Conservation (phyloP, 148 eudicot species). For the Rhododendron mucronatum region DNA sequence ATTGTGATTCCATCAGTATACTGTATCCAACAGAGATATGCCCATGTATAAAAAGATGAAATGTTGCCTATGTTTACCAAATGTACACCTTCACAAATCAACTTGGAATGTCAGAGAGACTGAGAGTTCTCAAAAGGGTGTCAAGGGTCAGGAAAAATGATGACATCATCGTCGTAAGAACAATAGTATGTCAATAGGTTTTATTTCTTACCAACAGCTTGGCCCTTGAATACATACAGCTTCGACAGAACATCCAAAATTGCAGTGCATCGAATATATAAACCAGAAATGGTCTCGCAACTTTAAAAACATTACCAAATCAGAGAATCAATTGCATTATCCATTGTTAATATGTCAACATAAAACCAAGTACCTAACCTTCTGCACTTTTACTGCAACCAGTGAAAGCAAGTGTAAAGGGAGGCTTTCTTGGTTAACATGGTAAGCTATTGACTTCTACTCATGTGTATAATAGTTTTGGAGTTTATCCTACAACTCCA, state of each 20-base stretch:
- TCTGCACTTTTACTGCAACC: background rate
- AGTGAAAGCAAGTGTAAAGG: background rate
- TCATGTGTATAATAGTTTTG: background rate
- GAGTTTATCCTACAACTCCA: background rate
- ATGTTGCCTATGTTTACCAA: background rate
- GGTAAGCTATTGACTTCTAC: conserved; percentile 3
- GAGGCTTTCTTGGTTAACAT: background rate
- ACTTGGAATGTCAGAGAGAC: background rate
- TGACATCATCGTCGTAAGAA: background rate
- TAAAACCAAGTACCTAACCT: background rate
- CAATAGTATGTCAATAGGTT: background rate
- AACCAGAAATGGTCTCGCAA: background rate
- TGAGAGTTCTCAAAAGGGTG: background rate
- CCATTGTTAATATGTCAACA: background rate
- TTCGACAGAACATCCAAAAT: background rate
- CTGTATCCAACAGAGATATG: background rate
- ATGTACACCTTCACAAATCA: background rate
- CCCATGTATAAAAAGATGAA: background rate
- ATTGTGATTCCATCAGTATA: background rate
- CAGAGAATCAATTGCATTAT: background rate
- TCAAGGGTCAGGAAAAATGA: background rate
- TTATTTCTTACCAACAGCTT: background rate
- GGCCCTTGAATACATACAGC: background rate
- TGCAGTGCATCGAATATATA: background rate
- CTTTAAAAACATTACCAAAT: background rate